phyloP scores from a whole-genome alignment of 2,329 filamentous ascomycete species.

The Aspergillus sp. region DNA sequence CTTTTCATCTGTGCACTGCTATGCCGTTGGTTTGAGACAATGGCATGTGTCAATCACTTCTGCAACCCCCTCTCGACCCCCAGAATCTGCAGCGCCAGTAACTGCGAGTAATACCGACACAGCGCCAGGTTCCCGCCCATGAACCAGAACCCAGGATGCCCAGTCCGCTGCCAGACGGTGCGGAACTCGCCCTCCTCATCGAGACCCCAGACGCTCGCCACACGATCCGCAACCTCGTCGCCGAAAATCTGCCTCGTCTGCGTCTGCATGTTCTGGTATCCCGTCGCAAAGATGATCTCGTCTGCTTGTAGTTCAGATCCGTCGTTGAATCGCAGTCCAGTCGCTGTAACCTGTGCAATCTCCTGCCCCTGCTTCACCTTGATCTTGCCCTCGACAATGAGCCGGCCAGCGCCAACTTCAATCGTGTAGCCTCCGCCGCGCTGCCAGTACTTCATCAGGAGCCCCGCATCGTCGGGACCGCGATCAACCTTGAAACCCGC shows the following conservation, averaged over 20 bases:
- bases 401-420: constrained; percentile 66
- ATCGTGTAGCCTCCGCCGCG: constrained; percentile 73
- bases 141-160: constrained; percentile 70
- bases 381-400: constrained; percentile 68
- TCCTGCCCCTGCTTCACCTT: constrained; percentile 67
- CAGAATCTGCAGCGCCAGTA: constrained; percentile 57
- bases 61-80: constrained; percentile 39
- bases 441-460: constrained; percentile 67
- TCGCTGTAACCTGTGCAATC: constrained; percentile 56
- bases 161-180: constrained; percentile 64
- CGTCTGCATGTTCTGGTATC: constrained; percentile 71
- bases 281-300: constrained; percentile 63
- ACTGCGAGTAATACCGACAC: constrained; percentile 64
- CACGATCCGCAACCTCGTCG: constrained; percentile 61
- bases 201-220: constrained; percentile 66
- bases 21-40: not conserved
- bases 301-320: constrained; percentile 65
- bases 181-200: constrained; percentile 60
- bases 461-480: constrained; percentile 61
- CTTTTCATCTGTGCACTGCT: constrained; percentile 12
- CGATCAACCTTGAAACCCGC: constrained; percentile 66
- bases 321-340: constrained; percentile 59
- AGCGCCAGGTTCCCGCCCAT: constrained; percentile 69
- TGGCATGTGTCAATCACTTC: not conserved
- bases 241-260: constrained; percentile 66